Base-by-base conservation (phyloP, 2,329 filamentous ascomycete genomes). In the Annulohypoxylon truncatum region DNA sequence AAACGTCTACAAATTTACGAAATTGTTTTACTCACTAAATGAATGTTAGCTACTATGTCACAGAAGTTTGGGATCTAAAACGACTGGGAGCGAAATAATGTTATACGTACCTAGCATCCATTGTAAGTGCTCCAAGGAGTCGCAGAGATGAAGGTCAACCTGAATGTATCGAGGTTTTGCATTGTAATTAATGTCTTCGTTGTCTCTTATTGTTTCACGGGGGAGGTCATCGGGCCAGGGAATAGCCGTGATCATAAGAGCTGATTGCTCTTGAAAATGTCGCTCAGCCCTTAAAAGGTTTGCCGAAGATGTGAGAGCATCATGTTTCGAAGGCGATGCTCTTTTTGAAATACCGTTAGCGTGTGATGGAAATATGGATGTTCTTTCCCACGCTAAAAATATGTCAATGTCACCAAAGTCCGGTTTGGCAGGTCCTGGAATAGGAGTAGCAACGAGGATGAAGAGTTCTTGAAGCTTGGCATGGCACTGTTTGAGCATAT, bases 351-450 rank as follows among this genome's bases (percentile, higher is more conserved):
- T 18, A 13, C 12, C 35, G 15, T 9, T 3, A 24, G 10, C 8
- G 7, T 44, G 26, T 7, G 29, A 50, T 24, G 71, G 61, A 22
- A 73, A 66, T 12, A 63, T 38, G 0, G 67, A 40, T 3, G 61
- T 24, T 15, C 69, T 74, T 13, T 79, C 77, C 29, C 75, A 74
- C 0, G 81, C 79, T 1, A 92, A 83, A 1, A 93, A 77, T 63
- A 94, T 82, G 77, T 96, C 92, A 35, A 96, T 80, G 69, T 96
- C 93, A 18, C 92, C 93, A 72, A 88, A 85, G 70, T 89, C 86
- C 0, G 69, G 42, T 77, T 96, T 96, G 0, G 76, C 89, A 0
- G 92, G 92, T 0, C 87, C 90, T 70, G 93, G 90, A 26, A 90
- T 85, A 0, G 91, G 89, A 0, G 85, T 82, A 0, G 82, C 84